Evolutionary conservation across 192 early-diverging fungal species (phyloP), one percentile per base, ranked within the genome.

Genomic region (Lobulomyces angularis): DNA sequence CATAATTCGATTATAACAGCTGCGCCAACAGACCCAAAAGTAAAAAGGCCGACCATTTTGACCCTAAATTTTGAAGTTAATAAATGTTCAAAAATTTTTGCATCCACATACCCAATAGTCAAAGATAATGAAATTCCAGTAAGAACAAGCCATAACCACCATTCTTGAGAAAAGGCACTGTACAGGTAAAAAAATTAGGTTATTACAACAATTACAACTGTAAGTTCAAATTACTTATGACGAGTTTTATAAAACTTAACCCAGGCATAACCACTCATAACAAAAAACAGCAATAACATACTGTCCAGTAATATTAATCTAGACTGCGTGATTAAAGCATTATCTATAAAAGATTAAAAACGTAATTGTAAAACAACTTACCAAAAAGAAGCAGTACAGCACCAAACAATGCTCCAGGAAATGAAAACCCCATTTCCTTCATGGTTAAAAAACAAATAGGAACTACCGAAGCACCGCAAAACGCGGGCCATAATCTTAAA

Each of bases 1-100:
- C 92, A 96, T 21, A 98, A 70, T 43, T 98, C 94, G 40, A 70
- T 62, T 5, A 97, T 28, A 0, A 83, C 82, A 4, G 85, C 85
- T 21, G 78, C 55, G 18, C 94, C 94, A 38, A 98, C 66, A 2
- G 87, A 71, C 3, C 62, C 65, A 18, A 98, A 72, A 3, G 85
- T 80, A 43, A 98, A 77, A 18, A 96, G 55, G 3, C 94, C 94
- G 1, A 98, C 92, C 80, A 98, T 82, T 53, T 98, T 98, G 53
- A 94, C 84, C 40, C 90, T 74, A 34, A 18, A 23, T 2, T 37
- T 19, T 22, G 24, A 30, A 11, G 7, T 11, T 6, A 8, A 8
- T 30, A 17, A 43, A 41, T 7, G 9, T 41, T 16, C 28, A 22
- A 7, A 43, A 30, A 17, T 16, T 7, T 46, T 8, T 14, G 18